Evolutionary conservation across 1,284 basidiomycete genomes (phyloP), one percentile per base, ranked within the genome.

Genomic region (Ustilago crameri): DNA sequence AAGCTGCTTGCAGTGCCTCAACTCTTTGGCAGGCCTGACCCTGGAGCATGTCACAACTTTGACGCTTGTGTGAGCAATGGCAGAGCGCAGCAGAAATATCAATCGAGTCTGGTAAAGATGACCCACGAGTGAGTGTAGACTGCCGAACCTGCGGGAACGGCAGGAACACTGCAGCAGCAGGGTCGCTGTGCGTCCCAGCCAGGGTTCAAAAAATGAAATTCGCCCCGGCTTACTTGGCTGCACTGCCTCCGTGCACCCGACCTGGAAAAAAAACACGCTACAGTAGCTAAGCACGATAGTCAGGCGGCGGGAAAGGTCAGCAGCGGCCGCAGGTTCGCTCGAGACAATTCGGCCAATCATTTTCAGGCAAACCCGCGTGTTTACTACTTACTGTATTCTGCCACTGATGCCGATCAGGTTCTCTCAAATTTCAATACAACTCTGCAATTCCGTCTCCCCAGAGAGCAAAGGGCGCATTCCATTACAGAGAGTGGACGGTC

Each of bases 311-410:
- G 23, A 38, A 22, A 26, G 46, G 46, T 18, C 17, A 42, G 46
- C 46, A 49, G 41, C 32, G 41, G 49, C 55, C 55, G 55, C 47
- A 50, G 55, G 52, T 47, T 38, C 15, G 30, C 17, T 37, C 15
- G 14, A 38, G 18, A 18, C 41, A 41, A 18, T 34, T 15, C 22
- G 30, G 22, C 50, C 40, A 52, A 44, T 52, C 51, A 44, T 35
- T n/a, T 10, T 43, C 38, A 22, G n/a, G 9, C 38, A 18, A 40
- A 20, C 15, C 9, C 9, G 38, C 38, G 15, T 40, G 38, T 40
- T 40, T 17, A 40, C 38, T 20, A 17, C n/a, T 40, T 40, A 12
- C 30, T 30, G 5, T 30, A 30, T 30, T 7, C 30, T 30, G 30
- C 5, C 30, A 30, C 30, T 30, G 12, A 5, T 7, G 30, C 12